These are phyloP conservation scores for Lizonia empirigonia DNA, from an alignment of 2,329 filamentous ascomycete genomes.

Conservation along the genomic window DNA sequence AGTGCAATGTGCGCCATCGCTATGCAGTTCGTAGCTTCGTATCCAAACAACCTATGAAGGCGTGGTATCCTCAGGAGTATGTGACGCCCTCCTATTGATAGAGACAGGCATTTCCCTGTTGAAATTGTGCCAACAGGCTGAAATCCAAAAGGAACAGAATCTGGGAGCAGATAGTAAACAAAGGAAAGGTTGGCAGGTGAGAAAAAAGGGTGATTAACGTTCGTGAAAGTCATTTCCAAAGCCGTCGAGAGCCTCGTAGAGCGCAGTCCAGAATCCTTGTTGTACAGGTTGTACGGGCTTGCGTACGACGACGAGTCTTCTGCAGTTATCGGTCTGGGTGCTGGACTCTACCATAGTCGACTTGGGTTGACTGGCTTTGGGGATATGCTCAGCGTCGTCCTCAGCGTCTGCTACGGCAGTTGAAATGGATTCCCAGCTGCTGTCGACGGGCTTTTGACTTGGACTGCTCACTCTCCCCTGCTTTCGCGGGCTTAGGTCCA, in stretches of 20 bases:
- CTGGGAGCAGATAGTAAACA: not conserved
- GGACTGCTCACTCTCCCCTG: conserved; percentile 2
- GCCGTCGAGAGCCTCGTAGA: conserved; percentile 30
- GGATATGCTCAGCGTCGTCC: not conserved
- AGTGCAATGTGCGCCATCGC: conserved; percentile 14
- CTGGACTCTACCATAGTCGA: conserved; percentile 12
- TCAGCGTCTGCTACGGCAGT: conserved; percentile 6
- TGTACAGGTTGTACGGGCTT: conserved; percentile 11
- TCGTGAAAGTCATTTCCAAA: conserved; percentile 21
- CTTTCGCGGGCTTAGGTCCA: not conserved
- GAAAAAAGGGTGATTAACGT: not conserved
- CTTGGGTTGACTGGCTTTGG: not conserved
- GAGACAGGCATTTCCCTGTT: not conserved
- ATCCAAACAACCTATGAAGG: conserved; percentile 1
- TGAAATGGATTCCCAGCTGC: conserved; percentile 11
- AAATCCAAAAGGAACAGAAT: not conserved
- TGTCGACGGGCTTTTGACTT: not conserved
- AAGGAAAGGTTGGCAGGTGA: not conserved
- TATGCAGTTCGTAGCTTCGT: conserved; percentile 17
- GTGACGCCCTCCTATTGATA: not conserved
- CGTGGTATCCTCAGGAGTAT: conserved; percentile 7
- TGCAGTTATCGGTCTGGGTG: conserved; percentile 8
- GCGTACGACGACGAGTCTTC: conserved; percentile 18
- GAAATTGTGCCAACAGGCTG: not conserved
- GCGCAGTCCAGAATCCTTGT: conserved; percentile 29